phyloP scores from a whole-genome alignment of 306 rosid species.

The Lathyrus aphaca region DNA sequence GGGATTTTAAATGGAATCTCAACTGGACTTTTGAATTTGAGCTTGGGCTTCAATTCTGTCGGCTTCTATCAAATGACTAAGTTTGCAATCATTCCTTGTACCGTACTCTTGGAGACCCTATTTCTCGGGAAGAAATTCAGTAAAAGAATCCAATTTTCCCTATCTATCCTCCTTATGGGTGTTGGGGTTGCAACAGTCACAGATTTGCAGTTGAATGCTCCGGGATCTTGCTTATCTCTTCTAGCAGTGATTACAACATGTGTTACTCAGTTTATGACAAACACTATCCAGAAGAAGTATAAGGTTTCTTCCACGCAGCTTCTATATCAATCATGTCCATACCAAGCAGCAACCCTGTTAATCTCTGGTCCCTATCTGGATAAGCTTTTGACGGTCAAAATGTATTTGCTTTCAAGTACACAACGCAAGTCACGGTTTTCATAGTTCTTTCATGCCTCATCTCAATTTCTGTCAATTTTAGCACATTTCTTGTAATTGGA shows the following conservation, averaged over 20 bases:
- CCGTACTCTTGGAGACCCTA: conserved; percentile 94
- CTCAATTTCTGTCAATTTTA: conserved; percentile 93
- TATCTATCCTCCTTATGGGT: conserved; percentile 76
- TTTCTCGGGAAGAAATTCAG: conserved; percentile 91
- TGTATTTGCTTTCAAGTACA: conserved; percentile 84
- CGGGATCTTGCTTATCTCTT: conserved; percentile 80
- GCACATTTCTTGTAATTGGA: conserved; percentile 95
- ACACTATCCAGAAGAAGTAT: conserved; percentile 91
- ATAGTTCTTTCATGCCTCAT: conserved; percentile 87
- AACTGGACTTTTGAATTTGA: conserved; percentile 92
- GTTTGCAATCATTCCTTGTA: conserved; percentile 98
- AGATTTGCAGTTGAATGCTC: conserved; percentile 87
- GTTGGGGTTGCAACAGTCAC: conserved; percentile 96
- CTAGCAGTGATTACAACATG: conserved; percentile 93
- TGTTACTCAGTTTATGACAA: conserved; percentile 96
- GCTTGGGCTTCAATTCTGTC: conserved; percentile 97
- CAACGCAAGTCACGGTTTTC: conserved; percentile 89
- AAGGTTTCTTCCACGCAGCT: conserved; percentile 99
- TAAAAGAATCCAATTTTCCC: conserved; percentile 80
- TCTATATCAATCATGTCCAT: conserved; percentile 89
- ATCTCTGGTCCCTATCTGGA: conserved; percentile 89
- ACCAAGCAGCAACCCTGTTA: conserved; percentile 83
- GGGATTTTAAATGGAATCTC: conserved; percentile 98
- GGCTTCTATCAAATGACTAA: conserved; percentile 99
- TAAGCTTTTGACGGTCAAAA: conserved; percentile 71